A percentile compares a stretch with the other conserved stretches of the same genome.
Conservation (phyloP, 768 basidiomycete species). For the Lactarius tabidus region DNA sequence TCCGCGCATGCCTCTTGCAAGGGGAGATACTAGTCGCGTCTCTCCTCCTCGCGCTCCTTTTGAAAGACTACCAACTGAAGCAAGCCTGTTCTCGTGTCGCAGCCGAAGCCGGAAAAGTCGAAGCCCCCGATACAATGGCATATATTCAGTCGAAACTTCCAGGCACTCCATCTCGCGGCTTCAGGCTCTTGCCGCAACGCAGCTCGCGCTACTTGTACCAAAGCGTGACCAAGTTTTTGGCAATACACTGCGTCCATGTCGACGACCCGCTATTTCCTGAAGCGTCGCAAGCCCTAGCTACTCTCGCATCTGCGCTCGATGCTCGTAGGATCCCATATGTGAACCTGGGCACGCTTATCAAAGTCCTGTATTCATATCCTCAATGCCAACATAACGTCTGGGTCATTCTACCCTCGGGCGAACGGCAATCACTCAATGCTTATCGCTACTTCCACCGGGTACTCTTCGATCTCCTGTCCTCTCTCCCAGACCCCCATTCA, state of each 20-base stretch:
- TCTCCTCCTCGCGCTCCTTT: slow-evolving; percentile 58
- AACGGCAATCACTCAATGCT: slow-evolving; percentile 24
- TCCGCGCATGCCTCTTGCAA: slow-evolving; percentile 65
- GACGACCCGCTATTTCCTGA: slow-evolving; percentile 20
- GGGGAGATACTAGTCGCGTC: slow-evolving; percentile 78
- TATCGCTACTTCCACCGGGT: slow-evolving; percentile 34
- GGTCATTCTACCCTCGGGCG: slow-evolving; percentile 21
- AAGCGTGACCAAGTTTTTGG: slow-evolving; percentile 23
- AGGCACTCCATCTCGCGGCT: slow-evolving; percentile 6
- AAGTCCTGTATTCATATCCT: slow-evolving; percentile 26
- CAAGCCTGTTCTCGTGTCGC: slow-evolving; percentile 27
- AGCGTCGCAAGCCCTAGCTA: slow-evolving; percentile 24
- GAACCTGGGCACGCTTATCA: slow-evolving; percentile 22
- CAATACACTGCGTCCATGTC: slow-evolving; percentile 16
- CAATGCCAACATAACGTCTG: slow-evolving; percentile 29
- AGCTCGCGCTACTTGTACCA: slow-evolving; percentile 2
- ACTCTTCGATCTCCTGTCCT: slow-evolving; percentile 28
- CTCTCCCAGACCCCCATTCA: slow-evolving; percentile 8
- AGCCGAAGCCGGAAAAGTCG: slow-evolving; percentile 28
- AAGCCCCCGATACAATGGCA: slow-evolving; percentile 25
- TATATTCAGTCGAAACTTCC: slow-evolving; percentile 29
- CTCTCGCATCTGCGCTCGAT: slow-evolving; percentile 19
- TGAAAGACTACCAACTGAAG: slow-evolving; percentile 58
- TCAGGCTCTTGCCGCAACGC: slow-evolving; percentile 1
- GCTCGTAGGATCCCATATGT: slow-evolving; percentile 4